Base-by-base conservation (phyloP, 2,329 filamentous ascomycete species). In the Neonectria coccinea region DNA sequence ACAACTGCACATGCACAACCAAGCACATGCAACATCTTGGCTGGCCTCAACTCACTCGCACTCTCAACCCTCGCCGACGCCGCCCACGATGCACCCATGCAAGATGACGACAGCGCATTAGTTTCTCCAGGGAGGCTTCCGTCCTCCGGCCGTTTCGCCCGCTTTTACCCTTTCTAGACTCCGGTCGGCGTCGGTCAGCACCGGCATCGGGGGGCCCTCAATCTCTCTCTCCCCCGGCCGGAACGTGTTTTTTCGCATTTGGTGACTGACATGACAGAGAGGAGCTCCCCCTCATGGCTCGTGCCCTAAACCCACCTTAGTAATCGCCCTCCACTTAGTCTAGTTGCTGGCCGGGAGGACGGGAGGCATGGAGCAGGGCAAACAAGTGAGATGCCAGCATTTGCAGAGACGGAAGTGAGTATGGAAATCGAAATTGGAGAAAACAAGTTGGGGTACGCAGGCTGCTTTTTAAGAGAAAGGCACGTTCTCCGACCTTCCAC, bases 131-230 rank as follows among this genome's bases (percentile, higher is more conserved):
- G 6, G 3, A 7, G 7, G 25, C 16, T 51, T 33, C 39, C 47
- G 45, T 22, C n/a, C 12, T 20, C 18, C 33, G 56, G n/a, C 33
- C 29, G 45, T 58, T n/a, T 36, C 56, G 31, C 44, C n/a, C 56
- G 16, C 33, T 48, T 58, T 51, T 44, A 27, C 45, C 45, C 47
- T 18, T 51, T 57, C 27, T 18, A 39, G 22, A 44, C 22, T 48
- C 56, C 36, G 56, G 56, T 58, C 45, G 14, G 18, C 33, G 47
- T 50, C 22, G 45, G 45, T 51, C 65, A 67, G 58, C 66, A 65
- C 70, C 70, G 67, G 68, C 64, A 72, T 71, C 70, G 70, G 66
- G 25, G 25, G 53, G 54, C 33, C 57, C 53, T 54, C 51, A 57
- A 56, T 68, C 50, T 52, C 36, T 29, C 36, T 29, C 44, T 39